Evolutionary conservation across 371 early-diverging fungal species (phyloP).

Genomic region (Mortierella sp.): DNA sequence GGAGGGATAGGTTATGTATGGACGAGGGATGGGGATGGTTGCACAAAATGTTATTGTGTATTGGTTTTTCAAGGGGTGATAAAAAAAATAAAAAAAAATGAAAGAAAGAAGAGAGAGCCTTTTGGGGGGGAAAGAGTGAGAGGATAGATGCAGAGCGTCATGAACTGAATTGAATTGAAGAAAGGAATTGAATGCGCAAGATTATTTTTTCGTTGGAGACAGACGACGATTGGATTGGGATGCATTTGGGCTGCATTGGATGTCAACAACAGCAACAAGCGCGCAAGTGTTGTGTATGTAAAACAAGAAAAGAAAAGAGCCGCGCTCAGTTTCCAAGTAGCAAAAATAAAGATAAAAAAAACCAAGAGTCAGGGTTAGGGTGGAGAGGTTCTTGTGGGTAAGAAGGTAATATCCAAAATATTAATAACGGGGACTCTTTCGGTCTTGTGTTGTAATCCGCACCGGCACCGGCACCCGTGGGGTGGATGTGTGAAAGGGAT

Average conservation of each 20-base stretch:
- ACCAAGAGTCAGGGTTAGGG: not conserved
- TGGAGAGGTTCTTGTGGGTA: not conserved
- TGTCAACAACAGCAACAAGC: not conserved
- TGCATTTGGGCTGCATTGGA: not conserved
- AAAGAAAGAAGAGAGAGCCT: too few species aligned
- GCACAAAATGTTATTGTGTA: slow-evolving; percentile 3
- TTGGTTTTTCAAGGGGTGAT: not conserved
- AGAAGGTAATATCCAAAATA: too few species aligned
- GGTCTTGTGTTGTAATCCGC: too few species aligned
- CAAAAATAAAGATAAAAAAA: not conserved
- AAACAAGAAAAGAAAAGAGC: not conserved
- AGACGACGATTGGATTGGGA: not conserved
- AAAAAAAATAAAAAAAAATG: not conserved
- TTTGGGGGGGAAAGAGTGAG: not conserved
- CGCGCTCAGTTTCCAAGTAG: not conserved
- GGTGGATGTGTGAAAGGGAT: too few species aligned
- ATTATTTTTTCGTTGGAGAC: not conserved
- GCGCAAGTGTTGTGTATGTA: not conserved
- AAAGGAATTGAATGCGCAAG: not conserved
- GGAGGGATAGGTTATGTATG: not conserved
- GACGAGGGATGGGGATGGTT: not conserved
- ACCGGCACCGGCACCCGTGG: too few species aligned
- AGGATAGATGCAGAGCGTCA: not conserved
- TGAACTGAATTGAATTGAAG: not conserved
- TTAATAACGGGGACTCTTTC: too few species aligned